Base-by-base conservation (phyloP, 306 rosid genomes). In the Abrus precatorius region DNA sequence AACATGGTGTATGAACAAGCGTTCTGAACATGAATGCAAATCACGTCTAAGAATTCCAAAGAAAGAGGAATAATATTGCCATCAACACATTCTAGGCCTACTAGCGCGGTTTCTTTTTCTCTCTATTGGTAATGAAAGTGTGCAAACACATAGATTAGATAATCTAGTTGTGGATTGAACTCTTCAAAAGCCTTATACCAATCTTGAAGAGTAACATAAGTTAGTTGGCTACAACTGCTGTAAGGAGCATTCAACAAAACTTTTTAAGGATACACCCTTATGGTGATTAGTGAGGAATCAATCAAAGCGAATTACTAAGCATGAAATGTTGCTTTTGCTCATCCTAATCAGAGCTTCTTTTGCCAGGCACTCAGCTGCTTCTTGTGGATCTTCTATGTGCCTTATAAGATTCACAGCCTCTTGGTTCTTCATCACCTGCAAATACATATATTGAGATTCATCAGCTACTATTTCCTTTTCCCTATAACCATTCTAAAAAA, bases 381-480 rank as follows among this genome's bases (percentile, higher is more conserved):
- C 89, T 20, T 88, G 89, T 50, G 98, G 92, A 85, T 94, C 90
- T 33, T 92, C 95, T 2, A 94, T 82, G 89, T 89, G 91, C 72
- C 91, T 69, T 41, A 90, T 86, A 45, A 94, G 93, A 87, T 85
- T 90, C 87, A 94, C 97, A 12, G 97, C 98, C 87, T 94, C 98
- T 83, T 92, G 97, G 38, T 87, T 80, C 86, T 91, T 90, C 97
- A 94, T 88, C 50, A 88, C 97, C 98, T 94, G 71, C 9, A 28
- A 61, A 67, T 49, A 49, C 20, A 20, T 6, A 80, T 11, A 48
- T 28, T 33, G 6, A 65, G 41, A 74, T 7, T 69, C 67, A 75
- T 53, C 4, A 74, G 48, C 59, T 50, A 56, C 12, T 7, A 11
- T 4, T 4, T 75, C 3, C 1, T 7, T 71, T 20, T 40, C 8